A percentile compares a stretch with the other conserved stretches of the same genome.
Evolutionary conservation across 495 filamentous ascomycete genomes (phyloP).

Genomic region (Penicillium steckii): DNA sequence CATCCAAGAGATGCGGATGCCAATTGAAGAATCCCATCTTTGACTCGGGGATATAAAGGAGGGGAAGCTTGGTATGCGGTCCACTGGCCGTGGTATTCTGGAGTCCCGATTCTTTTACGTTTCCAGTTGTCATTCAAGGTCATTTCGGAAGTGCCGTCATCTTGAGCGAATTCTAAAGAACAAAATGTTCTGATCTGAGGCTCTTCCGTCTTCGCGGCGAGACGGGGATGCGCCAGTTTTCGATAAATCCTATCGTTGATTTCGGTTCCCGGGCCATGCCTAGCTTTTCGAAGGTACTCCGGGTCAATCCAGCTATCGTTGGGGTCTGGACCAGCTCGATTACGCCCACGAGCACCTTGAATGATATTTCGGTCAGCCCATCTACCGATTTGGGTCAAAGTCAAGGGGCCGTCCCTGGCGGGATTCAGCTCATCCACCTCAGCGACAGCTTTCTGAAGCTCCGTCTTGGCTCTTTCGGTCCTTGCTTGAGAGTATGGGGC

Average conservation of each 20-base stretch:
- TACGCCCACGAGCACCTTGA: neutral
- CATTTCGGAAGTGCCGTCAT: neutral
- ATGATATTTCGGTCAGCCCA: neutral
- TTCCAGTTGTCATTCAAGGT: neutral
- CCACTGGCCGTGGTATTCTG: constrained; percentile 8
- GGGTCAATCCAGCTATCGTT: neutral
- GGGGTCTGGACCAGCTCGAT: neutral
- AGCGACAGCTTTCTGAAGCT: neutral
- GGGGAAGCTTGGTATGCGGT: constrained; percentile 12
- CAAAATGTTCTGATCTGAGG: neutral
- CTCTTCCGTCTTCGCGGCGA: neutral
- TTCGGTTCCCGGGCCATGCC: neutral
- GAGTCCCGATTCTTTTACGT: neutral
- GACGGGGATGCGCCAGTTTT: neutral
- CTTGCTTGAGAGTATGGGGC: neutral
- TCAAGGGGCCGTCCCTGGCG: neutral
- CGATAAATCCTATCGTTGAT: neutral
- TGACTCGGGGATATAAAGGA: constrained; percentile 13
- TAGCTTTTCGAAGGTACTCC: neutral
- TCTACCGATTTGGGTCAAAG: neutral
- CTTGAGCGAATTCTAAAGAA: neutral
- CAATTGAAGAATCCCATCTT: constrained; percentile 13
- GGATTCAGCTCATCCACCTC: neutral
- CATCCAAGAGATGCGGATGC: neutral
- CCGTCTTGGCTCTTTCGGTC: neutral